Evolutionary conservation across 2,329 filamentous ascomycete genomes (phyloP).

Genomic region (Ilyonectria destructans): DNA sequence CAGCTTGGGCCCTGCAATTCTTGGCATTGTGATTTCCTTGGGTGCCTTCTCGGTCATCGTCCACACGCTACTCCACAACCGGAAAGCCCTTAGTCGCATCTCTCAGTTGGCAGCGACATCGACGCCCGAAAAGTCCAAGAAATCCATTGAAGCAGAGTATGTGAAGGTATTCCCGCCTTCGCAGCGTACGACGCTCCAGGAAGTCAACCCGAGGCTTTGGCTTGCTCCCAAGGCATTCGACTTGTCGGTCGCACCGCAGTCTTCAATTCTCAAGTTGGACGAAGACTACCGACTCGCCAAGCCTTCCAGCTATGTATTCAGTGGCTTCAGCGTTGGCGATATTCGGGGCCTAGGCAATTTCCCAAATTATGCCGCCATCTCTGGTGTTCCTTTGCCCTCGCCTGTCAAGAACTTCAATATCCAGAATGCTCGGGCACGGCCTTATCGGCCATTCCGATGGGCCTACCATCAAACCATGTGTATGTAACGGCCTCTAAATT

Average conservation of each 20-base stretch:
- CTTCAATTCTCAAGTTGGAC: slow-evolving; percentile 51
- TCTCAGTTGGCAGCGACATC: slow-evolving; percentile 23
- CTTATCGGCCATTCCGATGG: slow-evolving; percentile 89
- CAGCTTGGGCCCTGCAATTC: slow-evolving; percentile 12
- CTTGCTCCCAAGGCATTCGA: slow-evolving; percentile 16
- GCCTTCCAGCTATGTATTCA: slow-evolving; percentile 70
- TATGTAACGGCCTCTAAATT: slow-evolving; percentile 55
- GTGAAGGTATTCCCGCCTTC: slow-evolving; percentile 49
- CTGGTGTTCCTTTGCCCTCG: slow-evolving; percentile 80
- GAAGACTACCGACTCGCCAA: slow-evolving; percentile 55
- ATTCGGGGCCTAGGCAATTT: slow-evolving; percentile 82
- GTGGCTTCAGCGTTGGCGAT: slow-evolving; percentile 80
- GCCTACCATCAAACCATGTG: slow-evolving; percentile 93
- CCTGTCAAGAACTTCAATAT: slow-evolving; percentile 79
- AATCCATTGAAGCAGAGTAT: slow-evolving; percentile 42
- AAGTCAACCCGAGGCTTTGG: slow-evolving; percentile 7
- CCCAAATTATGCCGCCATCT: slow-evolving; percentile 83
- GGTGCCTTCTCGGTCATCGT: slow-evolving; percentile 33
- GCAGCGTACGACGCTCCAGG: slow-evolving; percentile 38
- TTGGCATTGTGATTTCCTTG: slow-evolving; percentile 23
- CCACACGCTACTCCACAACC: slow-evolving; percentile 37
- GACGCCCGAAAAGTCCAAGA: slow-evolving; percentile 39
- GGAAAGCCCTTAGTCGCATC: slow-evolving; percentile 34
- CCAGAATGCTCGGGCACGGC: slow-evolving; percentile 77
- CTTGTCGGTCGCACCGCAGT: slow-evolving; percentile 31